Evolutionary conservation across 2,329 filamentous ascomycete species (phyloP), one percentile per base, ranked within the genome.

Genomic region (Fusarium nurragi): DNA sequence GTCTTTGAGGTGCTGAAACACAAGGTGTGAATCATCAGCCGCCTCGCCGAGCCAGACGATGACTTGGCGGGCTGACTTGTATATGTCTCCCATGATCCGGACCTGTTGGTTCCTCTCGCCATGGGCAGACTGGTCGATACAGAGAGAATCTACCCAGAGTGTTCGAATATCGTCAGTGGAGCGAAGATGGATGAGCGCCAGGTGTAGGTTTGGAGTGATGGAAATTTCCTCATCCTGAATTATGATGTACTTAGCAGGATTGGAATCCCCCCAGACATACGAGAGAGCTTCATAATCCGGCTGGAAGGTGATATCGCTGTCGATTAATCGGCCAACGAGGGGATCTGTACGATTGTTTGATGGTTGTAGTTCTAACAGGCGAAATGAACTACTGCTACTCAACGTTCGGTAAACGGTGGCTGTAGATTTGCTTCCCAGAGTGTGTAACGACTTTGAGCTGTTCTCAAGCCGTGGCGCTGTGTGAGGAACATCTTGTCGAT

Each of bases 21-120:
- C 61, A 0, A 65, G 55, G 0, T 51, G 37, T 0, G 61, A 64
- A 12, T 51, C 18, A 9, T 64, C 37, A 0, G 55, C 49, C 0
- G 44, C 23, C 0, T 64, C 49, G 0, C 61, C 61, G 2, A 64
- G 40, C 61, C 61, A 64, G 2, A 64, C 45, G 2, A 64, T 19
- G 0, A 64, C 61, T 41, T 65, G 61, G 5, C 43, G 28, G 0
- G 61, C 61, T 9, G 61, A 62, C 5, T 54, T 65, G 37, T 56
- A 65, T 1, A 64, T 65, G 1, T 65, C 61, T 0, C 55, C 61
- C 61, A 64, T 64, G 21, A 65, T 56, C 1, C 55, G 32, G 4
- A 64, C 61, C 11, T 64, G 61, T 4, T 64, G 61, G 3, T 64
- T 64, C 18, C 61, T n/a, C 12, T 64, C 61, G 2, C 34, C 37